Percentiles rank a stretch among this genome's conserved stretches.
phyloP scores from a whole-genome alignment of 2,329 filamentous ascomycete species.

The Alternaria postmessia region DNA sequence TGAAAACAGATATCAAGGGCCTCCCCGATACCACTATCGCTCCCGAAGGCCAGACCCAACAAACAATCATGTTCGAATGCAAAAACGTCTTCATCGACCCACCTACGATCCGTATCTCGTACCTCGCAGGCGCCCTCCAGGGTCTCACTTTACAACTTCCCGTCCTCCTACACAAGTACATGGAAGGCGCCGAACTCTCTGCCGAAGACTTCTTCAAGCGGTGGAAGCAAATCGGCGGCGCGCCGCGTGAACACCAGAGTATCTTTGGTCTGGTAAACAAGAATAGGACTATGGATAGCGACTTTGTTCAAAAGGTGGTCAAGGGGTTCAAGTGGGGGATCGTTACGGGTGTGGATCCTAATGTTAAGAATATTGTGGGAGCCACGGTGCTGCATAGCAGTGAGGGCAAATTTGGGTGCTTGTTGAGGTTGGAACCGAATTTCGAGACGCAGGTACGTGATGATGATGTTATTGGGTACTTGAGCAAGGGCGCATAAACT shows the following conservation, averaged over 20 bases:
- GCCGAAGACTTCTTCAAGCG: conserved; percentile 98
- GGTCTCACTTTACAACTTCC: conserved; percentile 91
- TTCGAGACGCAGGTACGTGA: conserved; percentile 82
- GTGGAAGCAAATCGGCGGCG: conserved; percentile 97
- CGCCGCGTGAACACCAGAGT: conserved; percentile 83
- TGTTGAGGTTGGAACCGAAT: conserved; percentile 94
- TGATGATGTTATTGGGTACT: too few relatives aligned
- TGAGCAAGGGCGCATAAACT: conserved; percentile 14
- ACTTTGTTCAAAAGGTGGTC: conserved; percentile 75
- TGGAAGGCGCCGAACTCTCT: conserved; percentile 86
- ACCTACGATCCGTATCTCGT: conserved; percentile 92
- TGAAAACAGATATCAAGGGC: conserved; percentile 88
- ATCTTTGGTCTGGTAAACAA: conserved; percentile 77
- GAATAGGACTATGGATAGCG: conserved; percentile 71
- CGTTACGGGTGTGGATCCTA: conserved; percentile 86
- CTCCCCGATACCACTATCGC: conserved; percentile 83
- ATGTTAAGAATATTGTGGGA: conserved; percentile 91
- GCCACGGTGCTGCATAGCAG: conserved; percentile 85
- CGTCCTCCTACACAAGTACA: conserved; percentile 90
- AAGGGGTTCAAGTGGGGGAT: conserved; percentile 91
- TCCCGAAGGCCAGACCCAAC: conserved; percentile 81
- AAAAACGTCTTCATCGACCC: conserved; percentile 81
- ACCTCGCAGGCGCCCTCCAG: conserved; percentile 91
- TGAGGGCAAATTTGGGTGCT: conserved; percentile 90
- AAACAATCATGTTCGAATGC: conserved; percentile 94